A percentile compares a stretch with the other conserved stretches of the same genome.
Conservation (phyloP, 495 filamentous ascomycete species). For the Podospora conica region DNA sequence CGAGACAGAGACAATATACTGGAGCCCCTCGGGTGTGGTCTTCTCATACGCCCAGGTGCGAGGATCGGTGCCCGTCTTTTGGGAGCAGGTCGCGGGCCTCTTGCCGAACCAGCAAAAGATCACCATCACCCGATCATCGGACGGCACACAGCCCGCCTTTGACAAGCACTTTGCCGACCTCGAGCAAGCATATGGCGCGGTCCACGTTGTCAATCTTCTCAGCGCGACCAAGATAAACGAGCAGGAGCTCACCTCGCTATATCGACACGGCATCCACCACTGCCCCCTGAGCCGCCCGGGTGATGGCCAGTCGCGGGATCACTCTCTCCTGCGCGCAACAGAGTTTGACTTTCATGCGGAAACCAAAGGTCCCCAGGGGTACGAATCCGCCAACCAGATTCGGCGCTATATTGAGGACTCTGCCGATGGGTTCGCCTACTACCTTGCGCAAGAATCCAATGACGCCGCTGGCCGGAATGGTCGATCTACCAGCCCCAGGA, state of each 20-base stretch:
- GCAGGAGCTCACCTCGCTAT: constrained; percentile 69
- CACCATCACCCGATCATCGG: constrained; percentile 75
- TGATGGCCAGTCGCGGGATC: constrained; percentile 46
- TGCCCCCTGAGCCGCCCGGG: constrained; percentile 56
- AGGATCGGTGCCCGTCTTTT: constrained; percentile 92
- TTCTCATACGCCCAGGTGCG: constrained; percentile 94
- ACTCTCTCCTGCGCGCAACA: constrained; percentile 66
- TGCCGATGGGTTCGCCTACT: constrained; percentile 83
- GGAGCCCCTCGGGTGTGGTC: constrained; percentile 65
- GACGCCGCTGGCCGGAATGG: constrained; percentile 30
- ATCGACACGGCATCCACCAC: constrained; percentile 65
- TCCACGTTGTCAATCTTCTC: constrained; percentile 87
- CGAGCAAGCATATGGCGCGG: constrained; percentile 75
- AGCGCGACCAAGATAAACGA: constrained; percentile 82
- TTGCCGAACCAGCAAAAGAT: constrained; percentile 95
- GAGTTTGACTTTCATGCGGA: constrained; percentile 96
- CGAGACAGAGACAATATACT: constrained; percentile 62
- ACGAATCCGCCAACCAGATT: constrained; percentile 79
- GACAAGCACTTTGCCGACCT: constrained; percentile 86
- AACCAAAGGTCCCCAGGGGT: constrained; percentile 78
- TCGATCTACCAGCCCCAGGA: constrained; percentile 19
- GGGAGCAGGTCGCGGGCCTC: constrained; percentile 86
- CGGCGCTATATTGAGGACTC: constrained; percentile 65
- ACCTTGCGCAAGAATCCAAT: constrained; percentile 66
- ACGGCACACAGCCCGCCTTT: constrained; percentile 92